Conservation (phyloP, 192 early-diverging fungal genomes). For the Kickxella alabastrina region DNA sequence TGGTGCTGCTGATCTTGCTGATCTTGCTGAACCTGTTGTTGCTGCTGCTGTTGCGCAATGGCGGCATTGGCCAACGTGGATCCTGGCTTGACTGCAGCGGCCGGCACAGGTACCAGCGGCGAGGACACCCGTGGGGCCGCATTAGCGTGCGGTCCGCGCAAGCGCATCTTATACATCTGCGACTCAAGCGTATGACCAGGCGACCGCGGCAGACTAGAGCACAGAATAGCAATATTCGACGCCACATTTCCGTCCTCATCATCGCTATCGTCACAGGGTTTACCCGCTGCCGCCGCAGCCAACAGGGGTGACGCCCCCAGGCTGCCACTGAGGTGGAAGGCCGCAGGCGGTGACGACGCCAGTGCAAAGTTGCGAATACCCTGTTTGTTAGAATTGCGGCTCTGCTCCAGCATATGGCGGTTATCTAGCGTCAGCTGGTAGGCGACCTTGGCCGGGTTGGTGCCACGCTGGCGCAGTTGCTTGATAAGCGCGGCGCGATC, state of each 20-base stretch:
- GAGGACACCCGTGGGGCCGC: slow-evolving; percentile 30
- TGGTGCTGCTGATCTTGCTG: slow-evolving; percentile 3
- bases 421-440: slow-evolving; percentile 92
- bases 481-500: slow-evolving; percentile 61
- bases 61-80: slow-evolving; percentile 6
- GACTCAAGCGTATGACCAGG: slow-evolving; percentile 43
- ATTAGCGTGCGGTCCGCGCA: slow-evolving; percentile 32
- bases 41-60: slow-evolving; percentile 5
- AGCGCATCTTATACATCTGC: slow-evolving; percentile 48
- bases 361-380: slow-evolving; percentile 53
- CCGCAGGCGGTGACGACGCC: slow-evolving; percentile 46
- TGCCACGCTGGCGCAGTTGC: slow-evolving; percentile 77
- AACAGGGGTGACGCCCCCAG: slow-evolving; percentile 5
- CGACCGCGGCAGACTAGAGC: slow-evolving; percentile 45
- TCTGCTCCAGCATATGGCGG: slow-evolving; percentile 56
- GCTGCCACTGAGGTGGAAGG: slow-evolving; percentile 23
- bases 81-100: too few species aligned
- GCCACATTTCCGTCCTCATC: slow-evolving; percentile 13
- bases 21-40: background rate
- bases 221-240: slow-evolving; percentile 46
- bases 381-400: slow-evolving; percentile 49
- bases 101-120: too few species aligned
- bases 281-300: background rate
- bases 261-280: slow-evolving; percentile 3
- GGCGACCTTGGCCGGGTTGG: slow-evolving; percentile 95